These are phyloP conservation scores for Lepidopterella palustris DNA, from an alignment of 495 filamentous ascomycete genomes.

Conservation along the genomic window DNA sequence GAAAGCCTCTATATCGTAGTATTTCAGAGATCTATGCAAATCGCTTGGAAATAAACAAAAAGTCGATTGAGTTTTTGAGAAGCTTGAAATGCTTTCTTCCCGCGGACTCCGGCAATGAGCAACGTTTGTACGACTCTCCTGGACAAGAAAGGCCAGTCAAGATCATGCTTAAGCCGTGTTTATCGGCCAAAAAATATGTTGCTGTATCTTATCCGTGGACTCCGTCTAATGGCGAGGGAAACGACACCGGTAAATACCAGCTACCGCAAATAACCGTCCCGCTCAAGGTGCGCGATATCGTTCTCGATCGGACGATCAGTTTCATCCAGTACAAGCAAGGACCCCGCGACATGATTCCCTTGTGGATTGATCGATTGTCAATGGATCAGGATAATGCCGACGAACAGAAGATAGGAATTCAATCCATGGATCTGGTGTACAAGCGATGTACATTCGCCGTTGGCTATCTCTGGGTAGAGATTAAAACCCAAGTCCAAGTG, in stretches of 20 bases:
- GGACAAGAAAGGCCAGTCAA: neutral
- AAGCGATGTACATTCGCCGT: constrained; percentile 5
- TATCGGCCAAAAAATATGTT: constrained; percentile 1
- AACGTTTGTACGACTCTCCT: neutral
- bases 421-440: constrained; percentile 8
- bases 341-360: constrained; percentile 3
- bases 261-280: neutral
- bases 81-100: constrained; percentile 10
- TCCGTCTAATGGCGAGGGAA: neutral
- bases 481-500: constrained; percentile 3
- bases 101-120: neutral
- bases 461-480: constrained; percentile 8
- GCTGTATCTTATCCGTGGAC: constrained; percentile 10
- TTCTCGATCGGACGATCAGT: constrained; percentile 7
- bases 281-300: constrained; percentile 1
- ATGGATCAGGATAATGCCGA: neutral
- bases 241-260: neutral
- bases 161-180: neutral
- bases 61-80: constrained; percentile 4
- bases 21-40: neutral
- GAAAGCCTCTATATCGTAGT: neutral
- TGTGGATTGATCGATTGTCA: constrained; percentile 11
- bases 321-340: constrained; percentile 10
- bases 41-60: neutral
- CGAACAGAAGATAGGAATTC: constrained; percentile 1